Percentiles rank a stretch among this genome's conserved stretches.
Conservation (phyloP, 2,329 filamentous ascomycete species). For the Talaromyces atroroseus region DNA sequence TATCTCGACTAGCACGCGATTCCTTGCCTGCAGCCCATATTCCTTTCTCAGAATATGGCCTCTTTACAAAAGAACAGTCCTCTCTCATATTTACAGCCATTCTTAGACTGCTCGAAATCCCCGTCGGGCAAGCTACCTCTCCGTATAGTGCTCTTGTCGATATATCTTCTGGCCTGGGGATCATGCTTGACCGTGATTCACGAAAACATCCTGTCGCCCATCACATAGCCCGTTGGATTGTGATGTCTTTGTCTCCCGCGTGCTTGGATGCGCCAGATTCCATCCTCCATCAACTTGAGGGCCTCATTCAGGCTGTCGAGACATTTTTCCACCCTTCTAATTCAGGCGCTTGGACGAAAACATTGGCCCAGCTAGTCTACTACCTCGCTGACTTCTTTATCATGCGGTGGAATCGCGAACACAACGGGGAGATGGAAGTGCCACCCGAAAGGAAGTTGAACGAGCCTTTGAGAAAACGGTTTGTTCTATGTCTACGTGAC, state of each 20-base stretch:
- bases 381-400: conserved; percentile 95
- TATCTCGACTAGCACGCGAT: conserved; percentile 82
- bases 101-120: conserved; percentile 84
- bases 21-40: conserved; percentile 69
- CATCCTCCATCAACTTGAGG: conserved; percentile 78
- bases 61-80: conserved; percentile 89
- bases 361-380: conserved; percentile 82
- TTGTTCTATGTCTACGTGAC: conserved; percentile 82
- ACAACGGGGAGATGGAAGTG: conserved; percentile 83
- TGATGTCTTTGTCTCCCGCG: conserved; percentile 83
- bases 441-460: conserved; percentile 75
- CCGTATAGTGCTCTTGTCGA: conserved; percentile 80
- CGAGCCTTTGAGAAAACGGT: conserved; percentile 74
- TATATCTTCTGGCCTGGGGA: conserved; percentile 71
- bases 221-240: conserved; percentile 86
- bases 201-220: conserved; percentile 90
- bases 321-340: conserved; percentile 99
- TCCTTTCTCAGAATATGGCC: conserved; percentile 76
- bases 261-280: conserved; percentile 74
- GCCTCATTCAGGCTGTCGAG: conserved; percentile 87
- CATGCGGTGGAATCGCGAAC: conserved; percentile 94
- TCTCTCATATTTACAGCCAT: conserved; percentile 89
- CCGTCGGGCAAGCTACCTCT: conserved; percentile 90
- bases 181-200: conserved; percentile 85
- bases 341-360: conserved; percentile 83